Percentiles rank a stretch among this genome's conserved stretches.
phyloP scores from a whole-genome alignment of 352 stramenopile genomes.

The Phytopythium vexans region DNA sequence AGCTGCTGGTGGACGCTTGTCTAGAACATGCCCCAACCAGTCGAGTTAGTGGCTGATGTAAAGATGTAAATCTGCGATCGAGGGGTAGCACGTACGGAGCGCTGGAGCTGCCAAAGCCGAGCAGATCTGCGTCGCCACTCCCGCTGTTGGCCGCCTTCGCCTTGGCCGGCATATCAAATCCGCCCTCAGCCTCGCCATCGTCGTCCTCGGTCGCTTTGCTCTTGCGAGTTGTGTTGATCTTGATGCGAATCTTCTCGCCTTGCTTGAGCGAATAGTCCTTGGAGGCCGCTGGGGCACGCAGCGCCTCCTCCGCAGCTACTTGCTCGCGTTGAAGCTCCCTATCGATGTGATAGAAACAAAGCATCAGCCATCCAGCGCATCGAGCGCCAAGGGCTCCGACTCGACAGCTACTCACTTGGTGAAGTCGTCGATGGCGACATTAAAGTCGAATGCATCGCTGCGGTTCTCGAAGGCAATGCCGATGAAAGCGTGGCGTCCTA shows the following conservation, averaged over 20 bases:
- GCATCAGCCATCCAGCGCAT: too few species aligned
- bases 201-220: slow-evolving; percentile 37
- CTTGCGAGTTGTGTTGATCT: slow-evolving; percentile 63
- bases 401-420: slow-evolving; percentile 43
- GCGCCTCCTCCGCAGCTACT: slow-evolving; percentile 18
- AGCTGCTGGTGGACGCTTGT: slow-evolving; percentile 27
- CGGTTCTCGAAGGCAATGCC: slow-evolving; percentile 93
- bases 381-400: too few species aligned
- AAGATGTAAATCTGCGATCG: too few species aligned
- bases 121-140: slow-evolving; percentile 25
- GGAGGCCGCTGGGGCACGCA: slow-evolving; percentile 21
- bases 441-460: slow-evolving; percentile 95
- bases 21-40: background rate
- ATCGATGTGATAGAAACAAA: slow-evolving; percentile 2
- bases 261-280: slow-evolving; percentile 93
- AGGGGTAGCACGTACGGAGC: slow-evolving; percentile 8
- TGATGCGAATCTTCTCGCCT: slow-evolving; percentile 91
- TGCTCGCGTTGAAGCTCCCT: slow-evolving; percentile 65
- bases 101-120: slow-evolving; percentile 27
- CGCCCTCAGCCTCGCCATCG: slow-evolving; percentile 25
- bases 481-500: slow-evolving; percentile 90
- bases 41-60: too few species aligned
- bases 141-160: slow-evolving; percentile 20
- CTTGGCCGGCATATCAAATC: slow-evolving; percentile 16
- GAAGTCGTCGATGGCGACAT: slow-evolving; percentile 90